phyloP scores from a whole-genome alignment of 257 asterid species.

The Salvia hispanica region DNA sequence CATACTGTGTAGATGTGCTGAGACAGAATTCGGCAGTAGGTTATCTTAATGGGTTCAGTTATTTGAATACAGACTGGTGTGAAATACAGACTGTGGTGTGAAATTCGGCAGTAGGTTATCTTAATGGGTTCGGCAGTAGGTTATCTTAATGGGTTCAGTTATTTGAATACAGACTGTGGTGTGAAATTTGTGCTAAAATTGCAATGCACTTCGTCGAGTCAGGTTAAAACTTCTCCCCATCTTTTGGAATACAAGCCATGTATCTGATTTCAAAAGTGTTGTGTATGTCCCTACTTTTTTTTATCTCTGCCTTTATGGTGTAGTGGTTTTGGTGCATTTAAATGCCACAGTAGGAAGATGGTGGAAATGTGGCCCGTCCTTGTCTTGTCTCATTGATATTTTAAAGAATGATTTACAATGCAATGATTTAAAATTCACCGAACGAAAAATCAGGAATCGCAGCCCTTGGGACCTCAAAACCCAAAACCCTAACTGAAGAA shows the following conservation, averaged over 20 bases:
- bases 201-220: neutral
- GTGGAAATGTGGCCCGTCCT: no score
- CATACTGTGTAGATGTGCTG: neutral
- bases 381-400: no score
- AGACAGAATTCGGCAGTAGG: slow-evolving; percentile 10
- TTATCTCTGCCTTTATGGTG: no score
- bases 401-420: no score
- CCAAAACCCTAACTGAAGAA: no score
- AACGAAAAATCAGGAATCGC: no score
- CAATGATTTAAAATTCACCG: no score
- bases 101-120: no score
- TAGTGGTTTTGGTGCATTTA: no score
- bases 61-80: neutral
- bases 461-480: no score
- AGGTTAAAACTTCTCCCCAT: neutral
- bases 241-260: slow-evolving; percentile 1
- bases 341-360: no score
- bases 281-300: neutral
- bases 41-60: neutral
- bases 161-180: neutral
- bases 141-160: neutral
- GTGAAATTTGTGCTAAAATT: neutral
- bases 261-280: neutral
- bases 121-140: slow-evolving; percentile 13
- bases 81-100: neutral